Evolutionary conservation across 1,284 basidiomycete species (phyloP).

Genomic region (Trametes polyzona): DNA sequence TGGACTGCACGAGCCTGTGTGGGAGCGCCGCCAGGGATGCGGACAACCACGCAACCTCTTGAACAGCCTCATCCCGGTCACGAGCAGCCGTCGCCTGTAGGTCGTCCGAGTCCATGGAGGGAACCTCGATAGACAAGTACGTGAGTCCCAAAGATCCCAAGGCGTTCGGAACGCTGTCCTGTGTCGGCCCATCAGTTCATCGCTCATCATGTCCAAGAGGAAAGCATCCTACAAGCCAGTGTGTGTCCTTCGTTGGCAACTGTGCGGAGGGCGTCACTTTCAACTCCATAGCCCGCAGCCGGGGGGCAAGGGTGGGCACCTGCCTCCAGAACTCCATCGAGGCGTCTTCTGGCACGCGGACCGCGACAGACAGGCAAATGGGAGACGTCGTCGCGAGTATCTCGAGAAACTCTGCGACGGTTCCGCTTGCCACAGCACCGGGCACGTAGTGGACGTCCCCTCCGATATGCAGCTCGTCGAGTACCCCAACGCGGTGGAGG

Average conservation of each 20-base stretch:
- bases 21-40: background rate
- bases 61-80: background rate
- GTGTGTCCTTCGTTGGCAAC: background rate
- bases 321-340: conserved; percentile 7
- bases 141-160: background rate
- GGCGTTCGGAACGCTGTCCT: background rate
- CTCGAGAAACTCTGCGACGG: background rate
- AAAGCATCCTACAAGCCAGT: conserved; percentile 6
- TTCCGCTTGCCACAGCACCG: background rate
- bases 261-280: background rate
- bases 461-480: background rate
- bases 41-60: background rate
- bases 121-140: background rate
- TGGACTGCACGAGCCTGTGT: background rate
- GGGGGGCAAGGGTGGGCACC: conserved; percentile 1
- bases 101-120: background rate
- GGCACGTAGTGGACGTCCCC: background rate
- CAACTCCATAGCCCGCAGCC: conserved; percentile 6
- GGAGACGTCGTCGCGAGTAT: background rate
- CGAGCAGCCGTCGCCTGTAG: background rate
- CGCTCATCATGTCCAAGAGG: background rate
- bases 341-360: background rate
- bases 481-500: background rate
- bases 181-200: background rate
- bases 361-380: background rate